Base-by-base conservation (phyloP, 139 green algal genomes). In the Tetradesmus lagerheimii region DNA sequence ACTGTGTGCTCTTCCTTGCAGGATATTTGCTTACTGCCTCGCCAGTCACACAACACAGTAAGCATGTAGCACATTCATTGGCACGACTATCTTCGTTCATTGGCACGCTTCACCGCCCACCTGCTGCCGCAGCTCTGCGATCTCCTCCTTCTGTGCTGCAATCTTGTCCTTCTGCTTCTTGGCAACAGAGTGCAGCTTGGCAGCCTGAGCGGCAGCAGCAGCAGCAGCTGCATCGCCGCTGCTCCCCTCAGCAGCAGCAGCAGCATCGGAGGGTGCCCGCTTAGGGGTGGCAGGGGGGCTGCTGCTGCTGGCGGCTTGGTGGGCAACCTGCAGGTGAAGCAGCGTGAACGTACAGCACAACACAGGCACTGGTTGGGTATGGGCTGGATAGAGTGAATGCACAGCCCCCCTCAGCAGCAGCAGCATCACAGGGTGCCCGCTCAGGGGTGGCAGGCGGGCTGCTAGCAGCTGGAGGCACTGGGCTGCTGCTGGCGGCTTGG, bases 141-240 rank as follows among this genome's bases (percentile, higher is more conserved):
- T 88, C 64, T 88, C 62, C 14, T 80, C 39, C 39, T 83, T 83
- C 85, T 84, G 85, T 25, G 41, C 85, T n/a, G 71, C 71, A 53
- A 89, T 83, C 71, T 89, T 89, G 27, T 89, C 85, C 85, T 89
- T 89, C 85, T 89, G 85, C 71, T 89, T 89, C 41, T 80, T 71
- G 34, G 85, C 85, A 16, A 89, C 85, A 23, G 45, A 35, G n/a
- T 31, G 50, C 71, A 89, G 53, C 85, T 89, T 89, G 57, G 57
- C 57, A n/a, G 57, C 57, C 23, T 71, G 57, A 5, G 57, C 57
- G 12, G 57, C 57, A 14, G 45, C 29, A 1, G 53, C 67, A 35
- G 71, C 85, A 43, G 74, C 85, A 41, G 85, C 62, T 35, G 39
- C 66, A 38, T 89, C 74, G 35, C 43, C 66, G 15, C 64, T 37